phyloP scores from a whole-genome alignment of 495 filamentous ascomycete genomes.

The Penicillium dipodomyicola region DNA sequence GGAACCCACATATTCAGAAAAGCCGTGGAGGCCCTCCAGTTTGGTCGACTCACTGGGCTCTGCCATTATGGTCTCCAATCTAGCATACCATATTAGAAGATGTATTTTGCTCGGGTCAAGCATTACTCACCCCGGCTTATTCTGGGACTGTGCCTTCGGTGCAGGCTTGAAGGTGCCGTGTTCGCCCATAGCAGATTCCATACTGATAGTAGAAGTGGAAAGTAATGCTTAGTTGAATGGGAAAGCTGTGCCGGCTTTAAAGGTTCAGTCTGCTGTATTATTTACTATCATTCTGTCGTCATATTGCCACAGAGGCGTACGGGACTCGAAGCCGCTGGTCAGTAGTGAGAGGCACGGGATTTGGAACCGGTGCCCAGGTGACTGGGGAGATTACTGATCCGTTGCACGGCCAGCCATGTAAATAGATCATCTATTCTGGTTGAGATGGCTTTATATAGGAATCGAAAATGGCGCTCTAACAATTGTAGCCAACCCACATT shows the following conservation, averaged over 20 bases:
- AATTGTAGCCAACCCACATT: neutral
- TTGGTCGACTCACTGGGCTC: slow-evolving; percentile 29
- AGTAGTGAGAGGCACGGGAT: neutral
- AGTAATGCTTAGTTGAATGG: too few relatives aligned
- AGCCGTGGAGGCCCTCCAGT: slow-evolving; percentile 25
- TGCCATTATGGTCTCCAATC: slow-evolving; percentile 26
- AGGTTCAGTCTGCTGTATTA: neutral
- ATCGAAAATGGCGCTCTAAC: neutral
- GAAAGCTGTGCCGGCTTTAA: neutral
- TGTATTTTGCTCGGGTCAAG: neutral
- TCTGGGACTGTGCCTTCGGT: slow-evolving; percentile 23
- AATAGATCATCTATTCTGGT: neutral
- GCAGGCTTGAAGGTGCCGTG: slow-evolving; percentile 27
- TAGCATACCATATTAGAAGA: neutral
- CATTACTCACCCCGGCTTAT: slow-evolving; percentile 18
- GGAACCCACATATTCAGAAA: slow-evolving; percentile 42
- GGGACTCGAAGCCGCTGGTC: neutral
- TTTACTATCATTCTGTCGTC: slow-evolving; percentile 25
- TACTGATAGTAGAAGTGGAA: slow-evolving; percentile 4
- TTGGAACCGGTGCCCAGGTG: neutral
- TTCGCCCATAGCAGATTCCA: slow-evolving; percentile 26
- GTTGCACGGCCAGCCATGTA: neutral
- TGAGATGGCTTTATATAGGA: neutral
- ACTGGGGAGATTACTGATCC: neutral
- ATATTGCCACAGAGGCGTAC: slow-evolving; percentile 10